Conservation (phyloP, 2,329 filamentous ascomycete genomes). For the Diplodia mutila region DNA sequence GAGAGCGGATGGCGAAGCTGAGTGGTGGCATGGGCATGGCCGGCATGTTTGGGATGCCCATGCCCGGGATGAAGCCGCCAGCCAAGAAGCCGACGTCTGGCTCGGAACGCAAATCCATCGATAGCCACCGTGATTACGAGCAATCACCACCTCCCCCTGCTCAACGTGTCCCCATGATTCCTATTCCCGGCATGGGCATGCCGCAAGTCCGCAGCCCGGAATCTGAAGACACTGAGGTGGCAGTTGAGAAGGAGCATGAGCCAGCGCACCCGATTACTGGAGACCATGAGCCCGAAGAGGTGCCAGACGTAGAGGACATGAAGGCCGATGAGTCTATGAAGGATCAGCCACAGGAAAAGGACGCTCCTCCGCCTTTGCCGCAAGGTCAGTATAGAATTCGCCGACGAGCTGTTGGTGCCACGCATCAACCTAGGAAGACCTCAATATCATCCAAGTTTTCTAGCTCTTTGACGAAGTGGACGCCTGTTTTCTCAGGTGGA, state of each 20-base stretch:
- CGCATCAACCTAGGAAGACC: conserved; percentile 32
- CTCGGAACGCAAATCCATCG: conserved; percentile 40
- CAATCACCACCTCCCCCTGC: conserved; percentile 30
- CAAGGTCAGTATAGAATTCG: conserved; percentile 56
- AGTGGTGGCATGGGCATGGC: conserved; percentile 97
- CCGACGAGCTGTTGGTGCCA: conserved; percentile 35
- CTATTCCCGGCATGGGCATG: conserved; percentile 72
- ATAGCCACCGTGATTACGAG: conserved; percentile 33
- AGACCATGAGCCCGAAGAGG: conserved; percentile 49
- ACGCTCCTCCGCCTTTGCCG: conserved; percentile 46
- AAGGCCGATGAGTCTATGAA: conserved; percentile 48
- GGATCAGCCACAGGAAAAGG: conserved; percentile 43
- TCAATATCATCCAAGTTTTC: conserved; percentile 36
- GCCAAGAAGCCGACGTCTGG: conserved; percentile 51
- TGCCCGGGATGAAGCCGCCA: conserved; percentile 50
- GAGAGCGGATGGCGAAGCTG: conserved; percentile 97
- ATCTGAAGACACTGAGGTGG: conserved; percentile 46
- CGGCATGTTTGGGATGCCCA: conserved; percentile 81
- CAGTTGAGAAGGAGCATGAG: conserved; percentile 57
- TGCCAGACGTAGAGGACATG: conserved; percentile 61
- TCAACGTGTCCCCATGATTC: conserved; percentile 59
- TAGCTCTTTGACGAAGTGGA: conserved; percentile 36
- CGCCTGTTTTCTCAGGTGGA: conserved; percentile 39
- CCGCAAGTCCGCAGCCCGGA: conserved; percentile 52
- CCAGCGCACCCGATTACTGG: conserved; percentile 47